Evolutionary conservation across 306 rosid species (phyloP), one percentile per base, ranked within the genome.

Genomic region (Castanea sativa): DNA sequence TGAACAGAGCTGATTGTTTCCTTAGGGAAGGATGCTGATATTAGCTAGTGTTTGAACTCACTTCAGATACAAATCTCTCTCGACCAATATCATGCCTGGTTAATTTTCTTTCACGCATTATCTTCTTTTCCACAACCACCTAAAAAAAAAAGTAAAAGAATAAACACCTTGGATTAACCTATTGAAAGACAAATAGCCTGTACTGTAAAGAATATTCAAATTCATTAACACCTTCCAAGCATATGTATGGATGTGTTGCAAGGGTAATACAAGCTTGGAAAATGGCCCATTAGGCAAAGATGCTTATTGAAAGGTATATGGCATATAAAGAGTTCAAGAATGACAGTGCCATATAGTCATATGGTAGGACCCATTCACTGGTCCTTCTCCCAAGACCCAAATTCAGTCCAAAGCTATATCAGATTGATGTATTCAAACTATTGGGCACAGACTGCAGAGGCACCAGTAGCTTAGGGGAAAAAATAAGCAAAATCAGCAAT

Each of bases 91-190:
- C 98, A 85, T 95, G 99, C 78, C 98, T 88, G 27, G 93, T 90
- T 68, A 86, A 83, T 6, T 87, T 52, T 13, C 70, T 84, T 83
- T 92, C 99, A 27, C 92, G 97, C 97, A 91, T 91, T 81, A 95
- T 77, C 92, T 91, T 92, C 90, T 95, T 95, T 87, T 95, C 99
- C 83, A 95, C 99, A 83, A 95, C 99, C 13, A 95, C 99, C 99
- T 95, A 76, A 41, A 11, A 21, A 76, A 80, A 45, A 29, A 78
- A 18, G 30, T 56, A 67, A 70, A 6, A 63, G 23, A 33, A 20
- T 30, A 29, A 57, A 38, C 55, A 74, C 15, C 51, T 43, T 35
- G 63, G 12, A 52, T n/a, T 71, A 38, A 81, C 53, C 10, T 20
- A 45, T 30, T 35, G 5, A 68, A 23, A 6, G 73, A 55, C n/a